Conservation (phyloP, 768 basidiomycete species). For the Hypholoma fasciculare region DNA sequence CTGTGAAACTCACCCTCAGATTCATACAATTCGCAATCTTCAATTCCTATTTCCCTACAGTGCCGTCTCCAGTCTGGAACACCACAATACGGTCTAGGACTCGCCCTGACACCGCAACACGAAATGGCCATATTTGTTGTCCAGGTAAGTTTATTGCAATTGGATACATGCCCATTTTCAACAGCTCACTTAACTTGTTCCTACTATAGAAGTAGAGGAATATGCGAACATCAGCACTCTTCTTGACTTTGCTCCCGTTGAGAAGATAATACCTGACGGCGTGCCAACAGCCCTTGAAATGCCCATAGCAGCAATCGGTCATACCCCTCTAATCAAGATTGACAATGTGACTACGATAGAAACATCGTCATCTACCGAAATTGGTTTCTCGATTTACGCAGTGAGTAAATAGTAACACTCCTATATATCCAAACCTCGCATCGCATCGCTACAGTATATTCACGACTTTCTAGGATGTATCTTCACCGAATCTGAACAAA, state of each 20-base stretch:
- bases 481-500: slow-evolving; percentile 12
- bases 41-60: slow-evolving; percentile 10
- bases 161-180: neutral
- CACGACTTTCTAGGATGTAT: slow-evolving; percentile 4
- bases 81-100: neutral
- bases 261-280: neutral
- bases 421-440: neutral
- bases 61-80: slow-evolving; percentile 13
- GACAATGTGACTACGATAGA: neutral
- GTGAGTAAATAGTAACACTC: neutral
- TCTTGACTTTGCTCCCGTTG: neutral
- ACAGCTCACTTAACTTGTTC: neutral
- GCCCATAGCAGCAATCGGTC: neutral
- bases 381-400: slow-evolving; percentile 9
- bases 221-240: neutral
- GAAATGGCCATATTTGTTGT: neutral
- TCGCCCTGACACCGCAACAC: neutral
- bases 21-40: slow-evolving; percentile 2
- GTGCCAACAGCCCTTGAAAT: neutral
- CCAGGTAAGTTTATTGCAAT: neutral
- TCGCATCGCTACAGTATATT: no score
- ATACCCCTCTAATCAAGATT: neutral
- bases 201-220: neutral
- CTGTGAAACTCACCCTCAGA: neutral
- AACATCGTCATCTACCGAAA: neutral